Base-by-base conservation (phyloP, 352 stramenopile species). In the Elongisporangium undulatum region DNA sequence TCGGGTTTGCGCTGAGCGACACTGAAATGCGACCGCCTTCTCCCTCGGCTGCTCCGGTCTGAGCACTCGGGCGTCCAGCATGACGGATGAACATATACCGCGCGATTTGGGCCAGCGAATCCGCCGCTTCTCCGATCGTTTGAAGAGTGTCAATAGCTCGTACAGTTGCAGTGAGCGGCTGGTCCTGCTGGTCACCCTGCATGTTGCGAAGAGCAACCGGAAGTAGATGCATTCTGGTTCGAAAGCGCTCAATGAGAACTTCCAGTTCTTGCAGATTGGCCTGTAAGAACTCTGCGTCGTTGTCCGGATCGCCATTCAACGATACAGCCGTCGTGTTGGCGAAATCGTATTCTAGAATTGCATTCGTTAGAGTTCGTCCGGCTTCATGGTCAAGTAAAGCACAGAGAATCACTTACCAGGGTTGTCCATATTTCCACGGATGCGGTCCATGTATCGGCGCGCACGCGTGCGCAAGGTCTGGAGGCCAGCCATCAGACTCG, bases 61-160 rank as follows among this genome's bases (percentile, higher is more conserved):
- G 38, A 9, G 51, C 51, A 55, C 21, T 55, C 19, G 51, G 51
- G 24, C 51, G 24, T 55, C 34, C 34, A 45, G 34, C 34, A 51
- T 84, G 74, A 2, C 74, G 77, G 38, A 84, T 69, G 58, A 86
- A 84, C 4, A 77, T 61, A 49, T 82, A 74, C 5, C 77, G 77
- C 21, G 67, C 74, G 53, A 83, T 76, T 16, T 74, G 68, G 16
- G 77, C 66, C 29, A 89, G 59, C 52, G 84, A 56, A 7, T 82
- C 76, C 9, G 69, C 71, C 0, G 77, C 64, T 53, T 89, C 79
- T 26, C 79, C 79, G 21, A 88, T 73, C 1, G 64, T 72, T 62
- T 86, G 74, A 51, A 89, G 53, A 24, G 61, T 78, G 56, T 89
- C 77, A 41, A 89, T 82, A 9, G 71, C 58, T 24, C 77, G 68